phyloP scores from a whole-genome alignment of 208 protist species.

The Tritrichomonas musculus region DNA sequence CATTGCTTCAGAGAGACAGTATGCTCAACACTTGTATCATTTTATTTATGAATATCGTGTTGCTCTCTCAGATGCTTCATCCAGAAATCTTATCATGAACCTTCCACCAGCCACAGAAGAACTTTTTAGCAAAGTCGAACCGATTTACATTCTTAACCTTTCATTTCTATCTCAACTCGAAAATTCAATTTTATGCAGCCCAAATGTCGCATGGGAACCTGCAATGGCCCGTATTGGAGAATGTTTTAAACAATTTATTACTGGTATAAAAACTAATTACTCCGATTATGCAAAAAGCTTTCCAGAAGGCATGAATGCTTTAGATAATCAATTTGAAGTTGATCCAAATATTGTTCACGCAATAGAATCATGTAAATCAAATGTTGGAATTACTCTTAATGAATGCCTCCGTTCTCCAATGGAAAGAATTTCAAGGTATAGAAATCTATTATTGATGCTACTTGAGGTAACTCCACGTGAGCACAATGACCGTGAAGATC shows the following conservation, averaged over 20 bases:
- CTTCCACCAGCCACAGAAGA: background rate
- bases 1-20: background rate
- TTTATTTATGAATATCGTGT: slow-evolving; percentile 27
- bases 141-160: background rate
- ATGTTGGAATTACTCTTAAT: background rate
- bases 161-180: background rate
- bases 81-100: background rate
- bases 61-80: background rate
- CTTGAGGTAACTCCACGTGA: slow-evolving; percentile 1
- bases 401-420: background rate
- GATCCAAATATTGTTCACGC: background rate
- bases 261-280: background rate
- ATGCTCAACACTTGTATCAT: slow-evolving; percentile 27
- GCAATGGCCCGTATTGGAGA: background rate
- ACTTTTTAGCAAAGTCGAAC: background rate
- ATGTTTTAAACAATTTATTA: background rate
- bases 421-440: background rate
- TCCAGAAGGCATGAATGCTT: background rate
- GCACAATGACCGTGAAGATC: background rate
- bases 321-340: background rate
- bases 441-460: background rate
- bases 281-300: background rate
- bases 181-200: background rate
- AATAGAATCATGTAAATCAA: background rate
- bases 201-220: too few species aligned